Base-by-base conservation (phyloP, 2,329 filamentous ascomycete species). In the Aurifilum marmelostoma region DNA sequence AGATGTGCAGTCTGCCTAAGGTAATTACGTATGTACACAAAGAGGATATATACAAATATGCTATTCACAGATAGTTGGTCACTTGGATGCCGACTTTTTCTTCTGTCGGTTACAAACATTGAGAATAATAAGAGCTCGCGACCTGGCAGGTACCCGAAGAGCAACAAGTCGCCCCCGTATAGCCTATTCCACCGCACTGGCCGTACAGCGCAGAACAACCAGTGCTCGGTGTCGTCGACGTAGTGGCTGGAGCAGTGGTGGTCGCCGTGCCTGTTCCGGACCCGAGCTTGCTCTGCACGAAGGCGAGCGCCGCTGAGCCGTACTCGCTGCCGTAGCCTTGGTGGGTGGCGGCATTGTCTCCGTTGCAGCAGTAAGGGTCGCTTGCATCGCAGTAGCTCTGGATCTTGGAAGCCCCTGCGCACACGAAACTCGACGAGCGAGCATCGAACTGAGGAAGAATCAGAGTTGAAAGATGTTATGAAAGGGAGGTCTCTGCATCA, bases 281-380 rank as follows among this genome's bases (percentile, higher is more conserved):
- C 29, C 64, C 65, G 34, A 71, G 69, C 69, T 71, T 71, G 47
- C 50, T 75, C 74, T 88, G 86, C 74, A 90, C 85, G 72, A 91
- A 91, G 0, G 80, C 72, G 54, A 91, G 75, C 1, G 88, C 89
- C 73, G 88, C 80, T 8, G 81, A 75, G 1, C 88, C 88, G 70
- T 91, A 91, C 73, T 86, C 86, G 71, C 79, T 82, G n/a, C 87
- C 88, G 69, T 91, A 91, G 63, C 87, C 83, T 76, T 89, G 85
- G 76, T 91, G 89, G 8, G 84, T 82, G 73, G 85, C 84, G 34
- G 83, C 81, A 70, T 90, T 82, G 73, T 83, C 88, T 63, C 89
- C 89, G 56, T 85, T 88, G 78, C 88, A 91, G 83, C 89, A 91
- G 79, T 89, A 91, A 0, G 88, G 88, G 72, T 91, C 89, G 3